Conservation (phyloP, 148 eudicot species). For the Chenopodium berlandieri region DNA sequence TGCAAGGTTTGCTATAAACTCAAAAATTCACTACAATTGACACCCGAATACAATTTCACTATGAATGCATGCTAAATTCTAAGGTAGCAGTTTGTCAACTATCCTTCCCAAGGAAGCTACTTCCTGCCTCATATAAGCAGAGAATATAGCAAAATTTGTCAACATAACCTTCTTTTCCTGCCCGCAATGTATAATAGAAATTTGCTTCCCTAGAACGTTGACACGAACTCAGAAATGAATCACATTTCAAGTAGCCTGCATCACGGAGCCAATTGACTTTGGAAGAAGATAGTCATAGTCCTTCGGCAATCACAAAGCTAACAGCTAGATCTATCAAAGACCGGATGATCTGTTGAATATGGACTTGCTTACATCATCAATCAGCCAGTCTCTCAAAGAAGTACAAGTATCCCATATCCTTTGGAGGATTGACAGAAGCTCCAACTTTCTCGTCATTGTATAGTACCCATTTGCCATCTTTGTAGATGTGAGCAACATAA, state of each 20-base stretch:
- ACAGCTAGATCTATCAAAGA: neutral
- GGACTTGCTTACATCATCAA: slow-evolving; percentile 23
- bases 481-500: slow-evolving; percentile 87
- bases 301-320: neutral
- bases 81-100: neutral
- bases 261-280: neutral
- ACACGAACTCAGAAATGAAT: neutral
- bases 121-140: slow-evolving; percentile 13
- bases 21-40: slow-evolving; percentile 3
- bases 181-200: neutral
- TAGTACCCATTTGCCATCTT: slow-evolving; percentile 91
- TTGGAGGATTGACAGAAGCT: slow-evolving; percentile 83
- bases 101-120: slow-evolving; percentile 11
- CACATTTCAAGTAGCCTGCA: neutral
- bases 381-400: slow-evolving; percentile 63
- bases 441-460: slow-evolving; percentile 90
- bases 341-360: neutral
- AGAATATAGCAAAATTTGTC: slow-evolving; percentile 18
- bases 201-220: neutral
- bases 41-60: neutral
- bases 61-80: neutral
- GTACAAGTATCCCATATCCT: slow-evolving; percentile 96
- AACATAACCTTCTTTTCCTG: neutral
- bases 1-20: neutral
- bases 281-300: neutral